These are phyloP conservation scores for Salix purpurea DNA, from an alignment of 345 rosid genomes.

Conservation along the genomic window DNA sequence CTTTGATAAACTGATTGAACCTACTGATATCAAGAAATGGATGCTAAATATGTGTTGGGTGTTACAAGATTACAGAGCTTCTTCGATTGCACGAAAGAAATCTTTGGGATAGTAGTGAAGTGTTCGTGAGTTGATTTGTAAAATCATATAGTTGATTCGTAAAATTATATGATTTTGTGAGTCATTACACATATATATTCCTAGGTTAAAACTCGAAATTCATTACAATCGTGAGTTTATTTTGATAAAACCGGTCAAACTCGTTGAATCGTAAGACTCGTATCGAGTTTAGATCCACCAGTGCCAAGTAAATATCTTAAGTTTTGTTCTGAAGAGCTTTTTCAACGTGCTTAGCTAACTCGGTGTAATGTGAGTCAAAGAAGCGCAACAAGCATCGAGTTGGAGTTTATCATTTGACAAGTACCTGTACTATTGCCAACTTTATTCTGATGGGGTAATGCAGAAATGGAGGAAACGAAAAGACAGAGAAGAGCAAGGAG, in stretches of 20 bases:
- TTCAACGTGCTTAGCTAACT: slow-evolving; percentile 31
- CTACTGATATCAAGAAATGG: not conserved
- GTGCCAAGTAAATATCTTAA: no score
- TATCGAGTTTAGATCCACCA: no score
- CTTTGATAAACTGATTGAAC: not conserved
- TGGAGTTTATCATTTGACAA: slow-evolving; percentile 13
- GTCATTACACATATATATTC: no score
- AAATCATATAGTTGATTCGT: no score
- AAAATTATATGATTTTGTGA: no score
- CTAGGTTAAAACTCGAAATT: no score
- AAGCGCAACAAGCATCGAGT: slow-evolving; percentile 30
- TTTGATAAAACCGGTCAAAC: no score
- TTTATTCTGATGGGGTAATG: slow-evolving; percentile 41
- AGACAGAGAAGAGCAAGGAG: slow-evolving; percentile 18
- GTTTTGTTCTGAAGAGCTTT: slow-evolving; percentile 8
- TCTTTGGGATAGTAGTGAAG: no score
- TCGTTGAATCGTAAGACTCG: no score
- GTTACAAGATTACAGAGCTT: not conserved
- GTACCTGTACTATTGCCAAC: not conserved
- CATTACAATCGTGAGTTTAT: no score
- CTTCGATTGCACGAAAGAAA: no score
- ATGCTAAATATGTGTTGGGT: not conserved
- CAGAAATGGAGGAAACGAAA: slow-evolving; percentile 21
- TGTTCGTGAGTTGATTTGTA: no score
- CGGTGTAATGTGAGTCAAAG: slow-evolving; percentile 34